Percentiles rank a stretch among this genome's conserved stretches.
phyloP scores from a whole-genome alignment of 306 rosid genomes.

The Rubus parviflorus region DNA sequence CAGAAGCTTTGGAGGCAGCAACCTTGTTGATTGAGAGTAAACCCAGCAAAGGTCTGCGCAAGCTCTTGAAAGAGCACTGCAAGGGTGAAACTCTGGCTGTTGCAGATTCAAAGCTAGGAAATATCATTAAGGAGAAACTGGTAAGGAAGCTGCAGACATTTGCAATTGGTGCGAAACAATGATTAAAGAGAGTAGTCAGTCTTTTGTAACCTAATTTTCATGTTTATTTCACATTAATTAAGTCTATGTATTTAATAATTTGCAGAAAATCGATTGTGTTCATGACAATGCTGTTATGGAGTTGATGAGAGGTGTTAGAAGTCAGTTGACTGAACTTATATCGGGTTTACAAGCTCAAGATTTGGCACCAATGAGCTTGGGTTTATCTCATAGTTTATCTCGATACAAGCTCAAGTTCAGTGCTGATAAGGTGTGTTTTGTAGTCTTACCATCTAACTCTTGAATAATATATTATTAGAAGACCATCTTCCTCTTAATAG shows the following conservation, averaged over 20 bases:
- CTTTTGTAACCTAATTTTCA: background rate
- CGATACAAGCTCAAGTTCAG: constrained; percentile 92
- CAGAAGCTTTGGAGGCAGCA: constrained; percentile 86
- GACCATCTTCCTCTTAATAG: background rate
- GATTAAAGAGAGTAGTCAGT: background rate
- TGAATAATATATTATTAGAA: background rate
- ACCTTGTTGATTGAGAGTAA: constrained; percentile 75
- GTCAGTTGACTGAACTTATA: constrained; percentile 76
- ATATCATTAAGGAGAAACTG: constrained; percentile 79
- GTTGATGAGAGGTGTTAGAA: constrained; percentile 85
- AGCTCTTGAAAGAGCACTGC: constrained; percentile 78
- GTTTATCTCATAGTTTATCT: constrained; percentile 89
- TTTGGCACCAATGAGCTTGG: constrained; percentile 95
- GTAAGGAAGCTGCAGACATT: constrained; percentile 31
- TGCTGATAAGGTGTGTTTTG: constrained; percentile 74
- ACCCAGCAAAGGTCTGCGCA: constrained; percentile 87
- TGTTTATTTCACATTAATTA: constrained; percentile 12
- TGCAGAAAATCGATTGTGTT: constrained; percentile 85
- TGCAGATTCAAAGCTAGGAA: constrained; percentile 91
- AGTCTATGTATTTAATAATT: background rate
- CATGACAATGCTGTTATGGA: constrained; percentile 88
- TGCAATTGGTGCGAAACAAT: background rate
- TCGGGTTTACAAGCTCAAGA: constrained; percentile 83
- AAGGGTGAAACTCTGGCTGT: constrained; percentile 76
- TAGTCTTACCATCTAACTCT: background rate